Base-by-base conservation (phyloP, 805 yeast genomes). In the Hyphopichia homilentoma region DNA sequence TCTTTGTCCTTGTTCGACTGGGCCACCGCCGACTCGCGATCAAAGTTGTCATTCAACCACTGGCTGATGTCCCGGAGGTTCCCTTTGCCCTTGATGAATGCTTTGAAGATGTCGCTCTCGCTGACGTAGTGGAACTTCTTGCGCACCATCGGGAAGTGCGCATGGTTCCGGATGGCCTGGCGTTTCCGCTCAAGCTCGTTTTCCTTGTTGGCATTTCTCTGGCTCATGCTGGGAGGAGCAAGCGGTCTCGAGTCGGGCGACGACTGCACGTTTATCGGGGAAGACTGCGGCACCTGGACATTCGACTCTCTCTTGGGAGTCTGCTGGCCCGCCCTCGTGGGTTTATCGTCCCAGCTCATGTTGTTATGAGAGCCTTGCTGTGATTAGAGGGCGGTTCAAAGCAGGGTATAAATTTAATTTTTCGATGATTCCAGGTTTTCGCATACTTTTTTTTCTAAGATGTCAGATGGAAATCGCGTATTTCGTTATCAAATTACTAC, bases 11-110 rank as follows among this genome's bases (percentile, higher is more conserved):
- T 47, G 8, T 51, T 48, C 16, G 40, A 27, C 16, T 33, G 39
- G 8, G 44, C 47, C 28, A 55, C 33, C n/a, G 51, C 47, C 5
- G 48, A 59, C 7, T 37, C 47, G 32, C 50, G 51, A 31, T 50
- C 48, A 36, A 43, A 58, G 36, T 59, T 62, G n/a, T 60, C 65
- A 4, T 54, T 52, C 21, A 67, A 50, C 63, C 64, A 61, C 34
- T 49, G 58, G 18, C 61, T 57, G 30, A 65, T 54, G 15, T 61
- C 67, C 24, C 70, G 52, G 17, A 66, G 50, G 28, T 65, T 61
- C 5, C 71, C 71, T 42, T 56, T 63, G 4, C 68, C 69, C 36
- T 61, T 63, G 16, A 63, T 65, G 45, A 66, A 63, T 4, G 65
- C 70, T 34, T 59, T 58, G 44, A 65, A 58, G 21, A 67, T 48